Base-by-base conservation (phyloP, 108 stramenopile species). In the Cyclotella choctawhatcheeana region DNA sequence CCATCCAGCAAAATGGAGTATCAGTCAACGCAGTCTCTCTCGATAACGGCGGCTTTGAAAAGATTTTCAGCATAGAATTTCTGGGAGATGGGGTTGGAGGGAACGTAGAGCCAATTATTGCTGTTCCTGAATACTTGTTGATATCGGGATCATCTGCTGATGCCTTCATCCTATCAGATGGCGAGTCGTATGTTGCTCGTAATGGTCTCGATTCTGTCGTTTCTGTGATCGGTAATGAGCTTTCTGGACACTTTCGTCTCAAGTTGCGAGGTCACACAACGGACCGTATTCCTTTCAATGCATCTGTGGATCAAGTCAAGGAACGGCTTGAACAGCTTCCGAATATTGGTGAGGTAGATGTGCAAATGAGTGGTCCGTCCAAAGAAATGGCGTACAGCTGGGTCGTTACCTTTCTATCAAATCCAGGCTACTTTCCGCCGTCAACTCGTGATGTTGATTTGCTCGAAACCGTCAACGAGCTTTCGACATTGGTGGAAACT, bases 351-450 rank as follows among this genome's bases (percentile, higher is more conserved):
- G 56, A 56, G 10, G 95, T 96, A 2, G 63, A 76, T 48, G 93
- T 96, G 14, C 27, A 18, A 30, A 81, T 86, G 35, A 55, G 48
- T 4, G 89, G 85, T 1, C 89, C 93, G 2, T 69, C 80, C 20
- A 82, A 82, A 18, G 78, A 85, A 35, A 74, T 81, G 25, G 90
- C 85, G 29, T 96, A 90, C 76, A 63, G 82, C 24, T 96, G 95
- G 95, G 64, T 69, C 13, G 72, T 96, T n/a, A 91, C 88, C 12
- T 96, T 94, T 60, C 27, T 66, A n/a, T 76, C 78, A n/a, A 90
- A 86, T 56, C 93, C 92, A 18, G 91, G 93, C n/a, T 76, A 86
- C 32, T 92, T 89, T 73, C 94, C 94, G 20, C 73, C 82, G 4
- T 83, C 84, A 25, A 51, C 89, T 7, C 88, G 89, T 30, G 63